Evolutionary conservation across 331 rosid genomes (phyloP), one percentile per base, ranked within the genome.

Genomic region (Malus hybrid): DNA sequence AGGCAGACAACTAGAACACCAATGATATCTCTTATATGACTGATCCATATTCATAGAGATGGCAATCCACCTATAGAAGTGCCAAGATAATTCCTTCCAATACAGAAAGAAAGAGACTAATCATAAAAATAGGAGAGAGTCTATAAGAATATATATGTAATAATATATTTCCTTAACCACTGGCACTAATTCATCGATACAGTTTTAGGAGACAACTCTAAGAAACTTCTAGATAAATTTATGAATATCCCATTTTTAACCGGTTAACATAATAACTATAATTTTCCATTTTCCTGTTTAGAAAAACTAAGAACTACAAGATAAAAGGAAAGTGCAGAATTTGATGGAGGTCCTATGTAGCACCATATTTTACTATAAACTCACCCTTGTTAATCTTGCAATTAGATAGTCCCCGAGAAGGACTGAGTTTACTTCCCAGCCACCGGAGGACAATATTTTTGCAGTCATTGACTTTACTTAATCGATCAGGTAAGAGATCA

Each of bases 361-460:
- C 66, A 61, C 65, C 46, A 44, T 56, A 55, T 6, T 55, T 46
- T 10, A 65, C 70, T 44, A 44, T 34, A 29, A 72, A 54, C 85
- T 72, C 72, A 82, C 89, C 89, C 89, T 92, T 92, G 84, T 90
- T 94, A 22, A 85, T 81, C 2, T 92, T 89, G 89, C 99, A 94
- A 86, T 86, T 92, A 48, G 97, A 92, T 67, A 94, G 79, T 65
- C 90, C 97, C 81, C 99, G 86, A 84, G 90, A 76, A 72, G 96
- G 91, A 71, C 79, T 78, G 74, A 94, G 92, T 88, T 92, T 87
- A 77, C 99, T 89, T 36, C 96, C 95, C 64, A 94, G 83, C 99
- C 99, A 94, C 50, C 96, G 88, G 6, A 78, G 93, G 76, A 92
- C 99, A 52, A 94, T 74, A 80, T 55, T 84, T 80, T 81, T 92